Percentiles rank a stretch among this genome's conserved stretches.
Evolutionary conservation across 2,329 filamentous ascomycete genomes (phyloP).

Genomic region (Curvularia verruculosa): DNA sequence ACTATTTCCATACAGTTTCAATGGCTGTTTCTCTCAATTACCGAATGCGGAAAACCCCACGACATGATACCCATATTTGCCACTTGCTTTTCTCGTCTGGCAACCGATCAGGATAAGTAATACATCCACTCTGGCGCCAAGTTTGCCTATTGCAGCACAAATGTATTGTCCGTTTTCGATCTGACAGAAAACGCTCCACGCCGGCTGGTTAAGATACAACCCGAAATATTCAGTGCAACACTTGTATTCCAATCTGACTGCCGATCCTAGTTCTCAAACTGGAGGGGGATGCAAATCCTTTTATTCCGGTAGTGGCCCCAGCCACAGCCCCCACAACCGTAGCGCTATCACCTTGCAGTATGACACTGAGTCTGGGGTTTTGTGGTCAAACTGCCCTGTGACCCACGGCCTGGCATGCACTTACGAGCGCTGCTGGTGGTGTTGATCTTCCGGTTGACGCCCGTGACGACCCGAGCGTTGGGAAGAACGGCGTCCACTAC

Average conservation of each 20-base stretch:
- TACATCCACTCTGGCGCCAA: neutral
- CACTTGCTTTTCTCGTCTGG: neutral
- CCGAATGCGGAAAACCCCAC: neutral
- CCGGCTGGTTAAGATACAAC: slow-evolving; percentile 1
- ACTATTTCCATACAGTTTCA: neutral
- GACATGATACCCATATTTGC: neutral
- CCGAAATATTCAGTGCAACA: slow-evolving; percentile 2
- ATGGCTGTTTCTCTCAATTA: neutral
- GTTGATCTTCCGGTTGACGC: slow-evolving; percentile 1
- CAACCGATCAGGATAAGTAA: neutral
- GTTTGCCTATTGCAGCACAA: neutral
- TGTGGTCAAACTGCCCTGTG: neutral
- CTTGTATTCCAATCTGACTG: slow-evolving; percentile 2
- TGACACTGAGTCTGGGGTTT: neutral
- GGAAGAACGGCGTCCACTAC: slow-evolving; percentile 17
- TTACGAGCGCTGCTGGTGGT: neutral
- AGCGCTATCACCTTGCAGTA: slow-evolving; percentile 33
- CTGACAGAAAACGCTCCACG: slow-evolving; percentile 7
- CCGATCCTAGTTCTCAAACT: slow-evolving; percentile 3
- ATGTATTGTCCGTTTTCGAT: slow-evolving; percentile 1
- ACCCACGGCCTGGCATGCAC: neutral
- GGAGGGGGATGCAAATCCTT: neutral
- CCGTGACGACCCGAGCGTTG: slow-evolving; percentile 21
- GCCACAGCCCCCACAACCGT: slow-evolving; percentile 31
- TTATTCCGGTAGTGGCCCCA: slow-evolving; percentile 29